Evolutionary conservation across 768 basidiomycete species (phyloP), one percentile per base, ranked within the genome.

Genomic region (Vishniacozyma victoriae): DNA sequence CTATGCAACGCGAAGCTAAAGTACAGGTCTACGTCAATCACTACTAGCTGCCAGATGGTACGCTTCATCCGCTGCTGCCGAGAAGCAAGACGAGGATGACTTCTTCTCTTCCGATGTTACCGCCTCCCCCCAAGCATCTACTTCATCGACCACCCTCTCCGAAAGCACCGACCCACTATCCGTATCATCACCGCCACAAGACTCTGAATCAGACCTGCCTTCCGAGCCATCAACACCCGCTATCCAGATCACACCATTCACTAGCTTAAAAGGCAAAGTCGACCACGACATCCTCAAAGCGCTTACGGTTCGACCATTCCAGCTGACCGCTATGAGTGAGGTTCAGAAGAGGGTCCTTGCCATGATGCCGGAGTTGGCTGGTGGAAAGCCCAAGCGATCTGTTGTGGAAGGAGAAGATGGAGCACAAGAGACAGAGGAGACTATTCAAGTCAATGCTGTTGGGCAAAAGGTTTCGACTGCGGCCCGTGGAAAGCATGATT

Each of bases 261-360:
- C 48, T 15, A 60, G 61, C 15, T 50, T 78, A 12, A 62, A 71
- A 51, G 67, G 65, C 7, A 52, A 60, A 26, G 59, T 78, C 46
- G 49, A 61, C 42, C 58, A 69, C 23, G 64, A 74, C 20, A 74
- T 74, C 0, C 71, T 85, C 18, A 75, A 77, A 43, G 84, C 87
- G 11, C 75, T 90, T 38, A 82, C 78, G 2, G 61, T 72, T 31
- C 72, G 69, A 18, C 87, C 87, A 0, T 85, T 89, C 76, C 74
- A 78, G 16, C 78, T 87, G 50, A 76, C 69, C 5, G 74, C 76
- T 40, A 88, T 93, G 88, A 82, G 85, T 1, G 67, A 81, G 4
- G 91, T 96, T 2, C 92, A 95, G 69, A 79, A 80, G 7, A 78
- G 82, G 44, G 87, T 97, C 5, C 75, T 89, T 2, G 77, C 79